Evolutionary conservation across 2,329 filamentous ascomycete genomes (phyloP).

Genomic region (Aaosphaeria arxii): DNA sequence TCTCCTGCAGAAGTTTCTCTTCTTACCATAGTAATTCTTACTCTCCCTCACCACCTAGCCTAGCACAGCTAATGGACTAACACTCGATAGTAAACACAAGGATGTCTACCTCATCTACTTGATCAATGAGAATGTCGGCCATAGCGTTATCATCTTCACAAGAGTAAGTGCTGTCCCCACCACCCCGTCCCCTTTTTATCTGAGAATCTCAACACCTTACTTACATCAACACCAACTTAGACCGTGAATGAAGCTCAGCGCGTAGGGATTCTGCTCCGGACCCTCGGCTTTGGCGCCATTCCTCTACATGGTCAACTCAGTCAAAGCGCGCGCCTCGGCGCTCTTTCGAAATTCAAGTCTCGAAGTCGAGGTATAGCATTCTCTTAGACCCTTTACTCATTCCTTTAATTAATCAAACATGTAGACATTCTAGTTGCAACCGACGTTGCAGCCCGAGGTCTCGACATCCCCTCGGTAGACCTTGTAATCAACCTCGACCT

Average conservation of each 20-base stretch:
- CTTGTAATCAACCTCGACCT: slow-evolving; percentile 84
- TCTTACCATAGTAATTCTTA: slow-evolving; percentile 51
- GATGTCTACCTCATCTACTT: slow-evolving; percentile 87
- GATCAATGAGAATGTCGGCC: slow-evolving; percentile 81
- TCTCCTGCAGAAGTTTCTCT: slow-evolving; percentile 79
- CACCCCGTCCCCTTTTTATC: no score
- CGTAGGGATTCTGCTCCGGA: slow-evolving; percentile 75
- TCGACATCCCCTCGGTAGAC: slow-evolving; percentile 91
- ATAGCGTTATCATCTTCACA: slow-evolving; percentile 82
- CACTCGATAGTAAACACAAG: slow-evolving; percentile 71
- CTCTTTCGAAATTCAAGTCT: slow-evolving; percentile 84
- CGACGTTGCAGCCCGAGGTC: slow-evolving; percentile 87
- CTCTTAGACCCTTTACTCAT: slow-evolving; percentile 39
- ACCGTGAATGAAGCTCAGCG: slow-evolving; percentile 91
- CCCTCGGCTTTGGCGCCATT: slow-evolving; percentile 85
- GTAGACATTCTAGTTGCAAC: slow-evolving; percentile 76
- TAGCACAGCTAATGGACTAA: background rate
- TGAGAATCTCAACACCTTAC: no score
- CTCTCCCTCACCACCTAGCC: background rate
- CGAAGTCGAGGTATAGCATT: slow-evolving; percentile 51
- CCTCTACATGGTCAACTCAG: slow-evolving; percentile 90
- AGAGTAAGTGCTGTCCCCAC: no score
- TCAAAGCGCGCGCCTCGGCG: slow-evolving; percentile 81
- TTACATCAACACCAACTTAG: slow-evolving; percentile 43
- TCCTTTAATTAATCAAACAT: no score